Conservation (phyloP, 1,139 yeast genomes). For the Trichomonascaceae sp. region DNA sequence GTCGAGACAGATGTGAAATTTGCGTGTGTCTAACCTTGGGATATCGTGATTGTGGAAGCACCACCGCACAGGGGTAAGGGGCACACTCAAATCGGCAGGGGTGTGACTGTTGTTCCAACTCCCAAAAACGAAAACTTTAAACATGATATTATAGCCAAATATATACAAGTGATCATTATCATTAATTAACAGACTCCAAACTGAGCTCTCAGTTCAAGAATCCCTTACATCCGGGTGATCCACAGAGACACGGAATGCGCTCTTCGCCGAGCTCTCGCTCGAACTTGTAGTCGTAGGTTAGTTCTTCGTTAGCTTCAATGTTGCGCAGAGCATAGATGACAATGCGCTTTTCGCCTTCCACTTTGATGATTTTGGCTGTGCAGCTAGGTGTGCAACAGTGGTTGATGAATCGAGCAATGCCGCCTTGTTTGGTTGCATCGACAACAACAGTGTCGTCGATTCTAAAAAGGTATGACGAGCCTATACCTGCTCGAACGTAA, state of each 20-base stretch:
- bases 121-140: no score
- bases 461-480: conserved; percentile 83
- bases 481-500: conserved; percentile 83
- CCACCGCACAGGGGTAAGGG: no score
- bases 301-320: conserved; percentile 74
- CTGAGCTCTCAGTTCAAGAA: conserved; percentile 70
- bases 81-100: no score
- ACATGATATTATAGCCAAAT: no score
- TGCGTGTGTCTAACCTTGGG: no score
- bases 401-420: conserved; percentile 89
- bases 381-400: conserved; percentile 98
- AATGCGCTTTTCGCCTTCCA: conserved; percentile 86
- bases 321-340: conserved; percentile 89
- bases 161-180: no score
- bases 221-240: conserved; percentile 90
- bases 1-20: no score
- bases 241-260: conserved; percentile 84
- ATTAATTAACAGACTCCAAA: no score
- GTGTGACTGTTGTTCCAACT: no score
- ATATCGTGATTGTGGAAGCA: no score
- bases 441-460: conserved; percentile 91
- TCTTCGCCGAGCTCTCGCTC: conserved; percentile 87
- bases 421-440: conserved; percentile 96
- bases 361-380: conserved; percentile 91
- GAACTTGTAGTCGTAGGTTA: conserved; percentile 91